Base-by-base conservation (phyloP, 495 filamentous ascomycete species). In the Aspergillus egyptiacus region DNA sequence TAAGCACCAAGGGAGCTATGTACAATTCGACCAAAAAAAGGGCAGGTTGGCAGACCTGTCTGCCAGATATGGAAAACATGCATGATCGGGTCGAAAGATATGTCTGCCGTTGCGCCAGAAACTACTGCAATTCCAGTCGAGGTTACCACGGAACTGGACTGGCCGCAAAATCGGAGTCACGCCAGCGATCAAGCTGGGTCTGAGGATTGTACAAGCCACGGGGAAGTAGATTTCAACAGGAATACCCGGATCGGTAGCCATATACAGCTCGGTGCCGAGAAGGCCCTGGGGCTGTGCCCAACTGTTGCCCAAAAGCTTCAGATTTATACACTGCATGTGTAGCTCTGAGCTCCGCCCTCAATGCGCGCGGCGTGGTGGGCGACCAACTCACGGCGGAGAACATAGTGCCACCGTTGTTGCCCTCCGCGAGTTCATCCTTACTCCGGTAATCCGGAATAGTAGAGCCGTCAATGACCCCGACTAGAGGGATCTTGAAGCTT, bases 341-440 rank as follows among this genome's bases (percentile, higher is more conserved):
- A 88, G 57, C 76, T 75, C 75, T 88, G 84, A 0, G 83, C 81
- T 36, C 81, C 82, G 54, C 76, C 69, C 2, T 53, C 53, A 6
- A 58, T 50, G 17, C 62, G 67, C 7, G 76, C 81, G 11, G 69
- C 62, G 68, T 86, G 83, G 1, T 86, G 75, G 3, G 82, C 83
- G 45, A 86, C 80, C 53, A 86, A 75, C 64, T 88, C 84, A 60
- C 85, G 80, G 14, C 84, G 80, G n/a, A 88, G 70, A 39, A 87
- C 77, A 61, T 85, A 88, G 64, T 81, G 66, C 79, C 79, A 84
- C 33, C 74, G 67, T 73, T 76, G 73, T 79, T 75, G 68, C 83
- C 80, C 28, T 66, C 64, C 60, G 78, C 74, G 28, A 87, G 68
- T 15, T 68, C 53, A 55, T 88, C 82, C 14, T 77, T 64, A 9